These are phyloP conservation scores for Brassica rapa DNA, from an alignment of 345 rosid genomes.

Conservation along the genomic window DNA sequence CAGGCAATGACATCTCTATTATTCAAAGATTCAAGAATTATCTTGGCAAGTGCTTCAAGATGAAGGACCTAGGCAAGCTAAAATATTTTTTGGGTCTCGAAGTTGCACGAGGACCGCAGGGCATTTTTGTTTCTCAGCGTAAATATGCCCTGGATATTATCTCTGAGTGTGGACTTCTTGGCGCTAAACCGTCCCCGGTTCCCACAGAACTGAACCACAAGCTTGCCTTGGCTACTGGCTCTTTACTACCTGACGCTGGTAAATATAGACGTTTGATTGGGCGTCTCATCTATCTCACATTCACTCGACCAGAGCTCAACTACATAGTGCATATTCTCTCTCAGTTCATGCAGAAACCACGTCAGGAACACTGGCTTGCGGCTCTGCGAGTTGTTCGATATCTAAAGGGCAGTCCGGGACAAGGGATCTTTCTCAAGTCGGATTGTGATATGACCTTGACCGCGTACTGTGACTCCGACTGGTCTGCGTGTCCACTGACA, in stretches of 20 bases:
- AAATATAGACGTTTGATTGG: background rate
- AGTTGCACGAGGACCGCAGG: background rate
- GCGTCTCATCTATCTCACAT: no score
- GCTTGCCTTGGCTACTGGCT: background rate
- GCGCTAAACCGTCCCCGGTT: background rate
- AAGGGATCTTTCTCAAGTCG: background rate
- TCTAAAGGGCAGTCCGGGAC: background rate
- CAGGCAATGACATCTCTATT: background rate
- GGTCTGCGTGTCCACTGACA: no score
- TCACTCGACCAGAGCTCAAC: no score
- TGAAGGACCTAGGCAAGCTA: background rate
- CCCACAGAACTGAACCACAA: no score
- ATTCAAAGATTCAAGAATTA: background rate
- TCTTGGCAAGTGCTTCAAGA: no score
- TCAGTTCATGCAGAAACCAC: background rate
- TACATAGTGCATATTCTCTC: no score
- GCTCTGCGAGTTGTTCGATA: background rate
- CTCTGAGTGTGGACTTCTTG: background rate
- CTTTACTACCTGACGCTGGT: background rate
- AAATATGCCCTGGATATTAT: background rate
- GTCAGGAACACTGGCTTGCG: background rate
- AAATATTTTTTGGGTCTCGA: background rate
- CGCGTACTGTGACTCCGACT: no score
- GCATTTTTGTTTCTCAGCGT: background rate
- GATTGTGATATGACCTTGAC: no score